Evolutionary conservation across 768 basidiomycete species (phyloP).

Genomic region (Lactarius sp.): DNA sequence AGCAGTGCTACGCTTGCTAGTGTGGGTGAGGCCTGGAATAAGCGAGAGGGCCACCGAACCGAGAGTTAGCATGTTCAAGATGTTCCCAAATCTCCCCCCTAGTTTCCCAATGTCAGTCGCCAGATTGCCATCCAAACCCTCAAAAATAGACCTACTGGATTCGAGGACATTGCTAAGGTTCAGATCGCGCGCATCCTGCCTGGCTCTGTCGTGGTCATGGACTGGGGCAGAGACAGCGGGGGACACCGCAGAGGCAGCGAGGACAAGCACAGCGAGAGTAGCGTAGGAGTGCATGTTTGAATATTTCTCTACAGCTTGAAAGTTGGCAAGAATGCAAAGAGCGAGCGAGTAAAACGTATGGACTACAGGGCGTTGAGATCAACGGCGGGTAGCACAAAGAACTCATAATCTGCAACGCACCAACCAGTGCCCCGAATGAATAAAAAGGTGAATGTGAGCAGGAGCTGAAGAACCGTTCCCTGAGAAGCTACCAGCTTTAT

Average conservation of each 20-base stretch:
- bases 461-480: background rate
- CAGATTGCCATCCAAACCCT: no score
- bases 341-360: background rate
- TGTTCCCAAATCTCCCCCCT: no score
- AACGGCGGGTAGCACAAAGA: background rate
- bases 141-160: no score
- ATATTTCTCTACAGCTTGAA: background rate
- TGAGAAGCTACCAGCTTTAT: background rate
- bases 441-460: background rate
- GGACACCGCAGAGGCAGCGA: background rate
- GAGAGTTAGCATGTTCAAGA: no score
- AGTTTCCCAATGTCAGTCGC: no score
- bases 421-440: conserved; percentile 15
- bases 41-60: no score
- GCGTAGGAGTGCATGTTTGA: conserved; percentile 6
- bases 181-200: no score
- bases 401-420: background rate
- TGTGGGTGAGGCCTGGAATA: no score
- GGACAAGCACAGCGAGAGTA: background rate
- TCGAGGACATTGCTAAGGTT: no score
- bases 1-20: no score
- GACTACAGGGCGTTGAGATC: background rate
- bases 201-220: no score
- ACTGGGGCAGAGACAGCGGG: background rate
- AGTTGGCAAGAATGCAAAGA: background rate